Evolutionary conservation across 2,329 filamentous ascomycete species (phyloP), one percentile per base, ranked within the genome.

Genomic region (Myriangium duriaei): DNA sequence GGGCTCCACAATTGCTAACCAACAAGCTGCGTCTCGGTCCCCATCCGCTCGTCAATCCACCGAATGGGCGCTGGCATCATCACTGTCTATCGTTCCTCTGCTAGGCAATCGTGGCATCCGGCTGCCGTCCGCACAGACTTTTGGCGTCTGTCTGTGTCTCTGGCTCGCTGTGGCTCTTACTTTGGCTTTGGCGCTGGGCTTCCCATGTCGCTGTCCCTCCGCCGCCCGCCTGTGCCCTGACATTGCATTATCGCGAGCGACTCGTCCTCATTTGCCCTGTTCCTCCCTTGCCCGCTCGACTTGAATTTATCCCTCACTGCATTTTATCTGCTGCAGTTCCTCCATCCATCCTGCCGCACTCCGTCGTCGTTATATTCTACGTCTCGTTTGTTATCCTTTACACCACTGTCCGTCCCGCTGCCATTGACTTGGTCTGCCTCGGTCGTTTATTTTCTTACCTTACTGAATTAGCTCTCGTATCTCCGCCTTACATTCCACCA

Each of bases 371-470:
- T 30, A 32, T 32, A 32, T 30, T 21, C 18, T 33, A 39, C 30
- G 16, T 39, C 26, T 39, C 14, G n/a, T 33, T 33, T n/a, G n/a
- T 15, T 32, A 18, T 33, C 24, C 21, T 33, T 39, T n/a, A 17
- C 16, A 11, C 24, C 29, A 16, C 19, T 18, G 36, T 32, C 30
- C 15, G 28, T 18, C 13, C 26, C 17, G 36, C 18, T 39, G 36
- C 36, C 36, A 39, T 39, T 39, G 36, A 39, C 30, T 39, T 39
- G 36, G 36, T 39, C 32, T 29, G 28, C 36, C 28, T 32, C 17
- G 30, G 15, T 39, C 17, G 36, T 19, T 33, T 32, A 30, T 15
- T 29, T 32, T 39, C 26, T 32, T 39, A 19, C 13, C 26, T 31
- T 17, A 29, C 26, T 14, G 29, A 14, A 28, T 39, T n/a, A 30